Evolutionary conservation across 169 alveolate genomes (phyloP), one percentile per base, ranked within the genome.

Genomic region (Cryptosporidium sp.): DNA sequence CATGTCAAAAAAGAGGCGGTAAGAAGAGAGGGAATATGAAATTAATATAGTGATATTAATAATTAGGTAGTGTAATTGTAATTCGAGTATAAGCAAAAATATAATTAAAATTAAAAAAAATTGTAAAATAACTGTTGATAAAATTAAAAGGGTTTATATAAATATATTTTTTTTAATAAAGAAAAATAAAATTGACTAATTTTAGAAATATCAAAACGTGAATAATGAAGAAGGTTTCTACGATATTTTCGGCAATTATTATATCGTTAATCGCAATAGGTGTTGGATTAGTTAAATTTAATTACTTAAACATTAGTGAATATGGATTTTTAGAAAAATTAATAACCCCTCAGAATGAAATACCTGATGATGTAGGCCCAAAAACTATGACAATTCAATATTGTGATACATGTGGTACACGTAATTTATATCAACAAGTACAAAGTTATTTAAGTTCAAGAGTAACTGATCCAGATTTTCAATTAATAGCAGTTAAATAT

Each of bases 341-440:
- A 39, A 14, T 73, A 39, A 73, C 86, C 14, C 86, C 86, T 26
- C 71, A 52, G 58, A 73, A 73, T 52, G 72, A 73, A 42, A 56
- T 73, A 53, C 86, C 86, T 9, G 72, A 52, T 23, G 71, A 73
- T 73, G 71, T 73, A 3, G 86, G 86, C 0, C 86, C 86, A 31
- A 73, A 73, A 39, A 73, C 86, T n/a, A 73, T 73, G 86, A 73
- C 71, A 29, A 73, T 73, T 56, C 86, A 73, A 73, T 73, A 73
- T 39, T 73, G 86, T 73, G 86, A 73, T 58, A 73, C 86, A 73
- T 73, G 86, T 73, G 71, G 86, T 31, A 73, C 86, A 26, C 60
- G 71, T 18, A 73, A 58, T 35, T 73, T 73, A 60, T 73, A 73
- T 44, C 86, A 73, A n/a, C 86, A 73, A 73, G 71, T 73, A 73